These are phyloP conservation scores for Solanum ossicruentum DNA, from an alignment of 257 asterid genomes.

Conservation along the genomic window DNA sequence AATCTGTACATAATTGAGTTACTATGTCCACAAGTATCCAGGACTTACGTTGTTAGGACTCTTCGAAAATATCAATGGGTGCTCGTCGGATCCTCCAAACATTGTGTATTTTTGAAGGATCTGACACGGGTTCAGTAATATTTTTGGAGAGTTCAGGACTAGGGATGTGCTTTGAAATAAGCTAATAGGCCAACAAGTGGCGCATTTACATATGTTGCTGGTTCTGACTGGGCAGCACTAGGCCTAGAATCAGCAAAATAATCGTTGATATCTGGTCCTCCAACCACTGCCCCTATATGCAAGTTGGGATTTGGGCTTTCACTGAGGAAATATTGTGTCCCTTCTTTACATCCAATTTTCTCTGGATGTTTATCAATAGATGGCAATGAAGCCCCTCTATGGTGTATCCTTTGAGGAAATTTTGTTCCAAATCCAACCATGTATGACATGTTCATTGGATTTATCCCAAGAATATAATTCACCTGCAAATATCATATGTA, in stretches of 20 bases:
- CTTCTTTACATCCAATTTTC: constrained; percentile 38
- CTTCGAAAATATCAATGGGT: background rate
- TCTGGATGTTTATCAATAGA: constrained; percentile 24
- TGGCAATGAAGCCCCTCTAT: constrained; percentile 36
- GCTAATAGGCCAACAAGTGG: constrained; percentile 37
- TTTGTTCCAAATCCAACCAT: constrained; percentile 39
- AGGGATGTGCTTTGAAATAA: constrained; percentile 1
- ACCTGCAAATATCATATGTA: constrained; percentile 7
- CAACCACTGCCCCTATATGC: constrained; percentile 39
- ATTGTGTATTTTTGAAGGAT: too few relatives aligned
- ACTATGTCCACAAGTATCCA: background rate
- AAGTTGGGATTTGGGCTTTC: constrained; percentile 26
- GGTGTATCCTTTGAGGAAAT: constrained; percentile 38
- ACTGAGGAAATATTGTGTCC: constrained; percentile 23
- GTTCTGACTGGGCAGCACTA: constrained; percentile 29
- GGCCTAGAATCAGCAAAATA: constrained; percentile 30
- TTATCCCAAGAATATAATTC: constrained; percentile 41
- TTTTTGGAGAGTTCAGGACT: background rate
- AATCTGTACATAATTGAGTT: background rate
- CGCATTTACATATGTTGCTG: constrained; percentile 37
- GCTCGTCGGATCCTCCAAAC: too few relatives aligned
- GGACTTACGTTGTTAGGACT: too few relatives aligned
- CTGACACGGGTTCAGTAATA: fast-evolving
- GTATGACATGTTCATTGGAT: constrained; percentile 38
- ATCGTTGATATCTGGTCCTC: constrained; percentile 44